Evolutionary conservation across 2,329 filamentous ascomycete species (phyloP).

Genomic region (Neonectria neomacrospora): DNA sequence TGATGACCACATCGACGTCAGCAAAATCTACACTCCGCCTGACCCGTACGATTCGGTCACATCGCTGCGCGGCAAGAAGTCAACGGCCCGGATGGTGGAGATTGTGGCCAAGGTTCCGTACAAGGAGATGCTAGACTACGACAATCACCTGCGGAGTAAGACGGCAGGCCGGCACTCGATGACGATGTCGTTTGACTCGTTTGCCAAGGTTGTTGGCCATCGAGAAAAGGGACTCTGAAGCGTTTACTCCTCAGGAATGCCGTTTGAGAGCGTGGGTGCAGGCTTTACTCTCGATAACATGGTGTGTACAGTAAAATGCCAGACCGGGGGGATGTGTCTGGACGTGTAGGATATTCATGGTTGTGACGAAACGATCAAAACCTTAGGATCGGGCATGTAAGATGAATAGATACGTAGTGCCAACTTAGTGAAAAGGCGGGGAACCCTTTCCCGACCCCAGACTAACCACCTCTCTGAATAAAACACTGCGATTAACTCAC

Average conservation of each 20-base stretch:
- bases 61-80: constrained; percentile 65
- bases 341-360: not conserved
- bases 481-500: not conserved
- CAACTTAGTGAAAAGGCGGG: not conserved
- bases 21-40: constrained; percentile 84
- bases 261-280: not conserved
- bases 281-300: not conserved
- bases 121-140: constrained; percentile 96
- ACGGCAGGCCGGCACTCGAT: constrained; percentile 80
- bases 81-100: constrained; percentile 62
- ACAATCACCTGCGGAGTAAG: constrained; percentile 87
- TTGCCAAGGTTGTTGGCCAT: constrained; percentile 65
- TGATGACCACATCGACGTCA: constrained; percentile 69
- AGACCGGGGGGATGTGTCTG: not conserved
- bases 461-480: not conserved
- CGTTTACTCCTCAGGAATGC: not conserved
- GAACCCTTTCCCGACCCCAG: not conserved
- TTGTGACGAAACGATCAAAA: not conserved
- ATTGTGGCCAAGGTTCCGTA: constrained; percentile 90
- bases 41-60: constrained; percentile 79
- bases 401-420: not conserved
- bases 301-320: not conserved
- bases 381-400: not conserved
- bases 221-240: constrained; percentile 61
- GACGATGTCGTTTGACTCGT: constrained; percentile 68